phyloP scores from a whole-genome alignment of 192 early-diverging fungal genomes.

The Paraglomus brasilianum region DNA sequence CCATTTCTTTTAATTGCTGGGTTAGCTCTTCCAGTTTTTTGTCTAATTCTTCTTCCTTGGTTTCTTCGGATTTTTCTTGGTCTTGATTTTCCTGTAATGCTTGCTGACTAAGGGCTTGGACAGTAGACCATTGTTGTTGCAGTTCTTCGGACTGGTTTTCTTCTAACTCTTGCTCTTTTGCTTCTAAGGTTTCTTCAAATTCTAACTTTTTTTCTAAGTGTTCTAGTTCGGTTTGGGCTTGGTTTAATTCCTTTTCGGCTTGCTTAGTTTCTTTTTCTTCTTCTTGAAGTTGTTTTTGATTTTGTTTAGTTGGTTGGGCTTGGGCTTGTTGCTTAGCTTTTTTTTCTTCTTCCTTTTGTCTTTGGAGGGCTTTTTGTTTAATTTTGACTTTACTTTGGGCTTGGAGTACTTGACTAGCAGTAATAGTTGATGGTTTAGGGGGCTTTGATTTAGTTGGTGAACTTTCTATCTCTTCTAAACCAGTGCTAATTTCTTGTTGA shows the following conservation, averaged over 20 bases:
- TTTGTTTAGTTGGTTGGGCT: neutral
- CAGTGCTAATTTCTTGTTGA: neutral
- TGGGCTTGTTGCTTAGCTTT: too few species aligned
- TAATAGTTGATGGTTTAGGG: neutral
- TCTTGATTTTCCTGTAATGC: neutral
- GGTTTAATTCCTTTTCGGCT: neutral
- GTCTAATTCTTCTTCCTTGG: constrained; percentile 3
- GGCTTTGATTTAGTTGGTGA: neutral
- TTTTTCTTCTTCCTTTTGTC: too few species aligned
- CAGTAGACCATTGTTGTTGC: neutral
- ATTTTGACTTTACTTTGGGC: neutral
- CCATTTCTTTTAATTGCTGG: neutral
- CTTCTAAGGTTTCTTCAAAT: neutral
- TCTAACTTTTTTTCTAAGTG: constrained; percentile 4
- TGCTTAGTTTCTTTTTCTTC: neutral
- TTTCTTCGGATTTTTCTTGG: constrained; percentile 11
- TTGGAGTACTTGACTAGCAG: neutral
- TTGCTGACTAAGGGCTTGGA: neutral
- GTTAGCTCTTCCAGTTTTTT: constrained; percentile 9
- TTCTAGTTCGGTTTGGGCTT: constrained; percentile 17
- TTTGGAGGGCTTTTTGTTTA: too few species aligned
- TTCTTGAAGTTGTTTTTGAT: neutral
- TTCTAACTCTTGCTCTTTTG: neutral
- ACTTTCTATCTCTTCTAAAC: neutral
- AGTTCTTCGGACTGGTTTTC: too few species aligned